Evolutionary conservation across 306 rosid species (phyloP).

Genomic region (Begonia fuchsioides): DNA sequence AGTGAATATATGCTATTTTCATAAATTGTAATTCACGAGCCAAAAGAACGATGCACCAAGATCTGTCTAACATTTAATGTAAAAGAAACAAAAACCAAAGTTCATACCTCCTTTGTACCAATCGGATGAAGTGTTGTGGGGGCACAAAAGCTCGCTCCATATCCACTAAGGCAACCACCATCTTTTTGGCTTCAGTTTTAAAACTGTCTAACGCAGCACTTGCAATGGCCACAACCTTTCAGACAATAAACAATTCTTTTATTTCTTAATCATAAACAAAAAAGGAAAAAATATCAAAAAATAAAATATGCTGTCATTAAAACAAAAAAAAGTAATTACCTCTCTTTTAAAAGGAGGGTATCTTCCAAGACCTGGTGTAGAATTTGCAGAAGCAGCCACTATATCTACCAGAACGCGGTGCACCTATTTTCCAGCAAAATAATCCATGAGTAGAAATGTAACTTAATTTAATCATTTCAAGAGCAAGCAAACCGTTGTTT

Average conservation of each 20-base stretch:
- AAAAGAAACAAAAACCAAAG: no score
- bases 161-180: conserved; percentile 95
- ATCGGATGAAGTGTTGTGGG: conserved; percentile 92
- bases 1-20: no score
- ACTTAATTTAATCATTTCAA: no score
- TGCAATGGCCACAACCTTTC: conserved; percentile 81
- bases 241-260: neutral
- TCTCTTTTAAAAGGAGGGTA: conserved; percentile 96
- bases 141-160: conserved; percentile 99
- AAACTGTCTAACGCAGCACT: conserved; percentile 70
- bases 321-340: conserved; percentile 15
- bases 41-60: no score
- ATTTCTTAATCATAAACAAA: conserved; percentile 2
- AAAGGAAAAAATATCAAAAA: neutral
- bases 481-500: no score
- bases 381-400: conserved; percentile 80
- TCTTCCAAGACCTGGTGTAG: conserved; percentile 96
- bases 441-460: neutral
- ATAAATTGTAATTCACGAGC: no score
- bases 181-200: conserved; percentile 82
- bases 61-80: no score
- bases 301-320: neutral
- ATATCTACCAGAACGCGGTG: conserved; percentile 84
- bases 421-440: conserved; percentile 36
- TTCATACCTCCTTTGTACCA: conserved; percentile 77